Percentiles rank a stretch among this genome's conserved stretches.
phyloP scores from a whole-genome alignment of 202 grass and related monocot genomes.

The Panicum virgatum region DNA sequence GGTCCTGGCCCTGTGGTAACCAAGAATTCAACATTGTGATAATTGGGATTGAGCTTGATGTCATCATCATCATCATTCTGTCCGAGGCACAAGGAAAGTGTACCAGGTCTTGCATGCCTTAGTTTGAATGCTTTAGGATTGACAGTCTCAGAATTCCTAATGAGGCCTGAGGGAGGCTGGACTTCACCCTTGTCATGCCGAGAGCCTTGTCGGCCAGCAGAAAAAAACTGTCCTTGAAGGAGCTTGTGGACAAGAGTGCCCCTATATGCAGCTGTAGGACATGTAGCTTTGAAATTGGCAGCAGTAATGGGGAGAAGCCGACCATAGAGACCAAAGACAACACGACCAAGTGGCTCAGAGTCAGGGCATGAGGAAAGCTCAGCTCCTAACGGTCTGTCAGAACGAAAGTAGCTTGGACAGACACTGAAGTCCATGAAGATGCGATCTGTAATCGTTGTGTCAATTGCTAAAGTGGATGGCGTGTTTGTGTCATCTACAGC shows the following conservation, averaged over 20 bases:
- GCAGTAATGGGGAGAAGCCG: conserved; percentile 68
- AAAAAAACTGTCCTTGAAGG: conserved; percentile 81
- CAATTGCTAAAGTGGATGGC: conserved; percentile 32
- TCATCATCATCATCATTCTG: conserved; percentile 82
- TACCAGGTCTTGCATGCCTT: conserved; percentile 74
- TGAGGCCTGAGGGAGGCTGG: conserved; percentile 60
- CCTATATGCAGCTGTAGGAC: conserved; percentile 67
- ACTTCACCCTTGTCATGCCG: conserved; percentile 78
- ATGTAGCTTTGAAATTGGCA: conserved; percentile 76
- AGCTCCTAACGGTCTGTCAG: conserved; percentile 69
- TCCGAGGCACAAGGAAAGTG: conserved; percentile 84
- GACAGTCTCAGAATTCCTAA: conserved; percentile 71
- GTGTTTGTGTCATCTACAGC: conserved; percentile 37
- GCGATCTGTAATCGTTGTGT: conserved; percentile 72
- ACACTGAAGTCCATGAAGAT: conserved; percentile 95
- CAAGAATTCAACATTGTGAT: conserved; percentile 96
- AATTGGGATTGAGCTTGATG: conserved; percentile 78
- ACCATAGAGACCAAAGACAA: conserved; percentile 95
- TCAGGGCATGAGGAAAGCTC: conserved; percentile 84
- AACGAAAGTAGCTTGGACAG: conserved; percentile 77
- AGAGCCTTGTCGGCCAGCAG: conserved; percentile 73
- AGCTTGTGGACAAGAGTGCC: conserved; percentile 92
- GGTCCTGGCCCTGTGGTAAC: conserved; percentile 91
- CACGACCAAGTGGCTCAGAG: conserved; percentile 74
- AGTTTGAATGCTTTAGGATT: conserved; percentile 77